A percentile compares a stretch with the other conserved stretches of the same genome.
phyloP scores from a whole-genome alignment of 83 land plant species.

The Thuja plicata region DNA sequence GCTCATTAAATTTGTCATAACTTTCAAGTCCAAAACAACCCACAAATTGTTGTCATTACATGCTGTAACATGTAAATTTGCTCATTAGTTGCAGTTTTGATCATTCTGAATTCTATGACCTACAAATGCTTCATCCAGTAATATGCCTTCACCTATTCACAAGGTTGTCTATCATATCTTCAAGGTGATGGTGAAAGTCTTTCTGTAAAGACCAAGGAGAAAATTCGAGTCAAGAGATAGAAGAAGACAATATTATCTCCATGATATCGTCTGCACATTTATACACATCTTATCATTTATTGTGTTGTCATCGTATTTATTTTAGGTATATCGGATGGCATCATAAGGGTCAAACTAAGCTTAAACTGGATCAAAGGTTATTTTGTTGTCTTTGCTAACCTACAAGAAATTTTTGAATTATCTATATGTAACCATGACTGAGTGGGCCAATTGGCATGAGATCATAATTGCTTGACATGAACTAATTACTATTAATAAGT shows the following conservation, averaged over 20 bases:
- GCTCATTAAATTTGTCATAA: background rate
- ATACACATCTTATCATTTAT: background rate
- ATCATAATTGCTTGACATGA: background rate
- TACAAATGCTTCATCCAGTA: background rate
- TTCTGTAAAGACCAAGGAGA: background rate
- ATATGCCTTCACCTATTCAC: background rate
- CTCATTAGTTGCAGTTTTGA: background rate
- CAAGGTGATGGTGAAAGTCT: background rate
- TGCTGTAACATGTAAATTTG: background rate
- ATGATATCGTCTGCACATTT: background rate
- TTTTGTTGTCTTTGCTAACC: background rate
- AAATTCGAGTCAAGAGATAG: background rate
- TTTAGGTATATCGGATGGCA: background rate
- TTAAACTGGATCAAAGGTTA: background rate
- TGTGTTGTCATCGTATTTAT: too few species aligned
- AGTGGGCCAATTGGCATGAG: background rate
- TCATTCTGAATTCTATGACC: background rate
- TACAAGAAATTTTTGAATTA: background rate
- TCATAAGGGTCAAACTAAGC: background rate
- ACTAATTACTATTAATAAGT: background rate
- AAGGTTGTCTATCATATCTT: background rate
- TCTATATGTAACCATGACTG: background rate
- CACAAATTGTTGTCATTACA: background rate
- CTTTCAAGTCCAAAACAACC: background rate
- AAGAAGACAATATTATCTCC: background rate